Conservation (phyloP, 345 rosid genomes). For the Lenwebbia sp. region DNA sequence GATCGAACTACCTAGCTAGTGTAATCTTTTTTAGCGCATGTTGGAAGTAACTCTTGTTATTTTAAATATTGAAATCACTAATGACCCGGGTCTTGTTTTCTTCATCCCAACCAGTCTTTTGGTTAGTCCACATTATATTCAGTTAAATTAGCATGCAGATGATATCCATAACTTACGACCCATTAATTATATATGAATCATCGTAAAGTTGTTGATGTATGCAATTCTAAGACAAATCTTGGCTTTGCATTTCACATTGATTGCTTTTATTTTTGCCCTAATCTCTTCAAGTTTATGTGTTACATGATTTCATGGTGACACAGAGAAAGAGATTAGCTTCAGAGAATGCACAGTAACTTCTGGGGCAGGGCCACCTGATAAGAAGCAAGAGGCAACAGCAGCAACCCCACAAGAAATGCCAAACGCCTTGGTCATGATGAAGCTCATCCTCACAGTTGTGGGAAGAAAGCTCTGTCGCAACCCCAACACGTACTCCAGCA, state of each 20-base stretch:
- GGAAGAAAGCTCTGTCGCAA: constrained; percentile 48
- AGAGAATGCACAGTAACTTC: constrained; percentile 21
- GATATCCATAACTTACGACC: background rate
- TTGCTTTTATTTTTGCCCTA: background rate
- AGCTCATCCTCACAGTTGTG: constrained; percentile 29
- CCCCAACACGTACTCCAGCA: constrained; percentile 48
- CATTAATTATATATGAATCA: background rate
- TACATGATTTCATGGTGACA: background rate
- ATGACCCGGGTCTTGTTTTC: background rate
- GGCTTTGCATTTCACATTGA: background rate
- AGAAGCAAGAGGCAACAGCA: background rate
- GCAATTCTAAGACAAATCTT: background rate
- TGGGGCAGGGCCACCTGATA: constrained; percentile 9
- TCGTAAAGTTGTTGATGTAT: background rate
- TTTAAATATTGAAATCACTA: background rate
- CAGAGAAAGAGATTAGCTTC: constrained; percentile 44
- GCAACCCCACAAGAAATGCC: constrained; percentile 30
- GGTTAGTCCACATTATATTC: background rate
- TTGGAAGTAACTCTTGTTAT: background rate
- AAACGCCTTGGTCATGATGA: constrained; percentile 26
- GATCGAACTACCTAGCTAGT: background rate
- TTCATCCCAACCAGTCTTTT: background rate
- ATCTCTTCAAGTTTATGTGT: background rate
- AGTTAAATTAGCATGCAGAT: background rate
- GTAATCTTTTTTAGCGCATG: background rate